Evolutionary conservation across 768 basidiomycete genomes (phyloP).

Genomic region (Rubroboletus satanas): DNA sequence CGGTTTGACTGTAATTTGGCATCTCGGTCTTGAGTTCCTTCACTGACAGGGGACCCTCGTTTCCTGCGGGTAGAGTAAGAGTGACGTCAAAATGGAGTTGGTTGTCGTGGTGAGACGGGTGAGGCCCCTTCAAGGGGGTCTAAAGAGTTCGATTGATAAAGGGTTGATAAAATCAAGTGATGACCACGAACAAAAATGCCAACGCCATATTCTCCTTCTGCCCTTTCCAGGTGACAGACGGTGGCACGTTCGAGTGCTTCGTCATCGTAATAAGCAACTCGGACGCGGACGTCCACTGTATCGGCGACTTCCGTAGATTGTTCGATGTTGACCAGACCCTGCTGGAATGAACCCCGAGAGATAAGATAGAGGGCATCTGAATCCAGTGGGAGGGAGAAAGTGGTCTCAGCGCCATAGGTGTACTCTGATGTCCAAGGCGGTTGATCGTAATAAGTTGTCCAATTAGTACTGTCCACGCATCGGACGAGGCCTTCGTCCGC

Average conservation of each 20-base stretch:
- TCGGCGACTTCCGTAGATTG: slow-evolving; percentile 29
- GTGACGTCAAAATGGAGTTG: slow-evolving; percentile 34
- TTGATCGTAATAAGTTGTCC: slow-evolving; percentile 23
- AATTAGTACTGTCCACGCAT: slow-evolving; percentile 19
- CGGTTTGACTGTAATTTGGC: slow-evolving; percentile 35
- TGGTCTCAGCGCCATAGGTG: slow-evolving; percentile 25
- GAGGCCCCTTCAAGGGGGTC: slow-evolving; percentile 27
- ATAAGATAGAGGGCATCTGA: slow-evolving; percentile 30
- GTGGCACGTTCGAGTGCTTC: slow-evolving; percentile 19
- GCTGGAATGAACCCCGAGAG: slow-evolving; percentile 28
- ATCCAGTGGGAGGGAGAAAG: slow-evolving; percentile 29
- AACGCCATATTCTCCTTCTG: slow-evolving; percentile 24
- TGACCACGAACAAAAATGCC: slow-evolving; percentile 33
- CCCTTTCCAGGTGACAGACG: slow-evolving; percentile 30
- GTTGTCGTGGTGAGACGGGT: slow-evolving; percentile 2
- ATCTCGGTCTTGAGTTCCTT: slow-evolving; percentile 42
- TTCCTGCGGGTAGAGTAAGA: slow-evolving; percentile 36
- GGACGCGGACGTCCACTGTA: slow-evolving; percentile 27
- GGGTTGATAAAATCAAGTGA: neutral
- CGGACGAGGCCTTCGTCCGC: slow-evolving; percentile 2
- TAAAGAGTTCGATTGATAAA: slow-evolving; percentile 9
- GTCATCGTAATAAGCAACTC: slow-evolving; percentile 22
- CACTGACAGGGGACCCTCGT: slow-evolving; percentile 29
- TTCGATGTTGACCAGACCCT: slow-evolving; percentile 27
- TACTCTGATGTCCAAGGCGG: slow-evolving; percentile 22